phyloP scores from a whole-genome alignment of 768 basidiomycete species.

The Amanita pseudoporphyria region DNA sequence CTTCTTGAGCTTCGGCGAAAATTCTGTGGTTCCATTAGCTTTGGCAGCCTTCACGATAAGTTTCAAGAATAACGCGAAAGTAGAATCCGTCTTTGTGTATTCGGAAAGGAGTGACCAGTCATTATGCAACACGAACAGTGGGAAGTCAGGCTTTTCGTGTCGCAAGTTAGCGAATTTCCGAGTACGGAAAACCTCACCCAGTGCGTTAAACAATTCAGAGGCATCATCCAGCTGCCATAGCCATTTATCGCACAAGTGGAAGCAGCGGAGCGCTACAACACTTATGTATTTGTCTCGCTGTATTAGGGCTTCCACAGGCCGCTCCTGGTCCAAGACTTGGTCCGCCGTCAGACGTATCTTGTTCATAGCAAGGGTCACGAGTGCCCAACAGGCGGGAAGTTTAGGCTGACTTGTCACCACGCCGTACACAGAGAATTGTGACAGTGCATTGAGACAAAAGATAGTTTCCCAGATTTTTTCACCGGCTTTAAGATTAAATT shows the following conservation, averaged over 20 bases:
- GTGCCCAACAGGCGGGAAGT: constrained; percentile 56
- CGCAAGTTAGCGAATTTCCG: constrained; percentile 69
- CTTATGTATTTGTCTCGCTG: constrained; percentile 66
- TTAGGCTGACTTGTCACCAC: constrained; percentile 23
- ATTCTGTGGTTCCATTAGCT: constrained; percentile 16
- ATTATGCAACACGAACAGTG: constrained; percentile 52
- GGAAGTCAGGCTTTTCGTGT: constrained; percentile 54
- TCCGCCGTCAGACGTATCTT: constrained; percentile 48
- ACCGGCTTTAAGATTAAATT: constrained; percentile 33
- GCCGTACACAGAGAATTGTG: constrained; percentile 62
- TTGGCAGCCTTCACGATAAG: constrained; percentile 57
- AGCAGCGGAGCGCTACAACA: constrained; percentile 61
- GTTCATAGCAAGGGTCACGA: constrained; percentile 48
- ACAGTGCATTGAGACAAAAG: constrained; percentile 62
- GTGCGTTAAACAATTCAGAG: constrained; percentile 45
- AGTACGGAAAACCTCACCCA: constrained; percentile 67
- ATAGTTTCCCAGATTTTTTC: constrained; percentile 69
- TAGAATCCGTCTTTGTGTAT: constrained; percentile 49
- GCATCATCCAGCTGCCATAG: constrained; percentile 58
- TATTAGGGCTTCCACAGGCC: constrained; percentile 28
- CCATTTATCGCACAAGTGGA: constrained; percentile 69
- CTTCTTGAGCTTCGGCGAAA: constrained; percentile 46
- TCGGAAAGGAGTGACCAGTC: constrained; percentile 44
- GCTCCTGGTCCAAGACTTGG: constrained; percentile 28
- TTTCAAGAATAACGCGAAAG: constrained; percentile 76